Base-by-base conservation (phyloP, 1,139 yeast genomes). In the Saccharomyces pastorianus region DNA sequence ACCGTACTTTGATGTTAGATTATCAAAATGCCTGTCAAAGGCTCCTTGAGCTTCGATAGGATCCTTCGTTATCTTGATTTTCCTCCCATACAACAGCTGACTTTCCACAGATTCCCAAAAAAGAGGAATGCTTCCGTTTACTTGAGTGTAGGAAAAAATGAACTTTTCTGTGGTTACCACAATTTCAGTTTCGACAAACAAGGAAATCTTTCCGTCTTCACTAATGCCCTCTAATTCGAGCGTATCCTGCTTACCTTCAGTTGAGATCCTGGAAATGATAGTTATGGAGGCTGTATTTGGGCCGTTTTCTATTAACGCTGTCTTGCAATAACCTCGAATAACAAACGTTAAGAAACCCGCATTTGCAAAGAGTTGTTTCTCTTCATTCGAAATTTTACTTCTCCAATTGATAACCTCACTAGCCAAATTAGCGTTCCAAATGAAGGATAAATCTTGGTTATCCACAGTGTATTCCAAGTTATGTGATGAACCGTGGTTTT, bases 161-260 rank as follows among this genome's bases (percentile, higher is more conserved):
- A 75, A 78, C 14, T 69, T 68, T 41, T 77, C 76, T 4, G 83
- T 78, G 53, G 81, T 81, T 14, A 84, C 72, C 3, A 85, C 76
- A 6, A 84, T 64, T 65, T 86, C 93, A 0, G 86, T 77, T 64
- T 86, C 93, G 25, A 81, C 79, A 63, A 76, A 83, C 61, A 83
- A 83, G 1, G 90, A 76, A 5, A 83, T 86, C 44, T 78, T 75
- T 0, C 93, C 93, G 50, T 82, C 82, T 55, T 85, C 90, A 65
- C 84, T 89, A 57, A 85, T 76, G 20, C 91, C 89, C 71, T 81
- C 80, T 34, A 82, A 79, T 0, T 88, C 89, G 62, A 84, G 82
- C 1, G 84, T 70, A 1, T 83, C 80, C 1, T 85, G 85, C 46
- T 74, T 75, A 59, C 80, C 82, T 44, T 77, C 76, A 55, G 87